Conservation (phyloP, 805 yeast species). For the Clavispora fructus region DNA sequence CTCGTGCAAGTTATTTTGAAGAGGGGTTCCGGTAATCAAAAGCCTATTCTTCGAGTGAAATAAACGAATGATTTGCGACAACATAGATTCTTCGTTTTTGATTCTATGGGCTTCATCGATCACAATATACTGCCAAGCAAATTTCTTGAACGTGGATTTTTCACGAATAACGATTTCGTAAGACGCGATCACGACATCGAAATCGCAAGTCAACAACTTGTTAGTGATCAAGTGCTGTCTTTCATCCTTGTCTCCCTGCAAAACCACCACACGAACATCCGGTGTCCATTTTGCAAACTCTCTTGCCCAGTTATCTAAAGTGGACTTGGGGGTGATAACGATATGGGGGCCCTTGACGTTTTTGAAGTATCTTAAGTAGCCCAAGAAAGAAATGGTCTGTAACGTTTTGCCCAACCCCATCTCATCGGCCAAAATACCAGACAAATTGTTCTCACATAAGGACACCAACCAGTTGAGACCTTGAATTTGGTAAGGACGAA, state of each 20-base stretch:
- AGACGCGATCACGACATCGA: constrained; percentile 68
- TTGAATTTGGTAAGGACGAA: constrained; percentile 73
- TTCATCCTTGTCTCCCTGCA: constrained; percentile 72
- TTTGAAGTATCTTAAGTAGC: constrained; percentile 61
- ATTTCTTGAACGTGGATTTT: constrained; percentile 58
- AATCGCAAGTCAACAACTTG: constrained; percentile 51
- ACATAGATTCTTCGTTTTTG: constrained; percentile 67
- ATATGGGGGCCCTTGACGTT: constrained; percentile 66
- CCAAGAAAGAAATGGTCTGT: constrained; percentile 73
- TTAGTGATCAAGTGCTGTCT: constrained; percentile 51
- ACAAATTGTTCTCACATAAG: constrained; percentile 58
- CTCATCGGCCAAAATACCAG: constrained; percentile 80
- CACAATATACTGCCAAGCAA: constrained; percentile 71
- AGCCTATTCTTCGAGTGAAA: constrained; percentile 67
- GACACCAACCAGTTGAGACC: constrained; percentile 78
- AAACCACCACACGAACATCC: constrained; percentile 61
- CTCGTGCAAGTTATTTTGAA: constrained; percentile 75
- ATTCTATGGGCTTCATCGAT: constrained; percentile 84
- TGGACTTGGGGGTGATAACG: constrained; percentile 74
- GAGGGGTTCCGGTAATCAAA: constrained; percentile 76
- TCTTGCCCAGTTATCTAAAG: constrained; percentile 75
- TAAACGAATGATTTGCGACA: constrained; percentile 70
- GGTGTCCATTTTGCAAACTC: constrained; percentile 80
- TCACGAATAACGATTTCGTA: constrained; percentile 76
- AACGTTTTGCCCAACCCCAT: constrained; percentile 83